Evolutionary conservation across 2,329 filamentous ascomycete species (phyloP).

Genomic region (Calonectria pauciramosa): DNA sequence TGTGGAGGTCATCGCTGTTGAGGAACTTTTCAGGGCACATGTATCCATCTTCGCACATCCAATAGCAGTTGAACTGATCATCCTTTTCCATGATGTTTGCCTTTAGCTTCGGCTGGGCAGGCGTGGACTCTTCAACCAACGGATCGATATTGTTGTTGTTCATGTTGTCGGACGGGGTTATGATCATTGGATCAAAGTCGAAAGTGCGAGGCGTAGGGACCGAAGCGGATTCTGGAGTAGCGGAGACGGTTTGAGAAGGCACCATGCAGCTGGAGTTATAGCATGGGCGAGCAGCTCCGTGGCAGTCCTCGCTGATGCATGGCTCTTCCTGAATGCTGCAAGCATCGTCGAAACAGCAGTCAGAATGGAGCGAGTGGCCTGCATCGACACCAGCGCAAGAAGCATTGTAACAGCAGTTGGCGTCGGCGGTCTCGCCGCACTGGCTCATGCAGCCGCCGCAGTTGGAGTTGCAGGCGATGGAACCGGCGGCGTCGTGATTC

Average conservation of each 20-base stretch:
- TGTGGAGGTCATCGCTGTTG: slow-evolving; percentile 65
- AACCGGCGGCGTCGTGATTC: slow-evolving; percentile 49
- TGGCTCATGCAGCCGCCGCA: slow-evolving; percentile 52
- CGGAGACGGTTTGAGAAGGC: slow-evolving; percentile 38
- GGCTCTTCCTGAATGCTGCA: slow-evolving; percentile 50
- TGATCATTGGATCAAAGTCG: slow-evolving; percentile 40
- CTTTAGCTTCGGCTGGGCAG: background rate
- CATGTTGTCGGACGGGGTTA: slow-evolving; percentile 33
- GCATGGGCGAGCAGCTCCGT: slow-evolving; percentile 51
- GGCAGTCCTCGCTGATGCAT: slow-evolving; percentile 52
- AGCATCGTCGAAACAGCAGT: slow-evolving; percentile 48
- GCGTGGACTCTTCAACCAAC: background rate
- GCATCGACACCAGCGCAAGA: slow-evolving; percentile 48
- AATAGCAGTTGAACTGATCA: slow-evolving; percentile 51
- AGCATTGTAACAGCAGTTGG: slow-evolving; percentile 53
- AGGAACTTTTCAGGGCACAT: slow-evolving; percentile 55
- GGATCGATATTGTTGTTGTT: slow-evolving; percentile 3
- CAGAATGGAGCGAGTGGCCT: slow-evolving; percentile 27
- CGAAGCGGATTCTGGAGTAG: slow-evolving; percentile 45
- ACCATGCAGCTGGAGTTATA: slow-evolving; percentile 51
- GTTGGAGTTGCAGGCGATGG: slow-evolving; percentile 52
- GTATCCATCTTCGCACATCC: slow-evolving; percentile 44
- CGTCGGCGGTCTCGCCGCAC: slow-evolving; percentile 39
- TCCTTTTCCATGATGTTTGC: slow-evolving; percentile 31
- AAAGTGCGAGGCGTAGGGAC: slow-evolving; percentile 47